Base-by-base conservation (phyloP, 148 eudicot species). In the Chenopodium suecicum region DNA sequence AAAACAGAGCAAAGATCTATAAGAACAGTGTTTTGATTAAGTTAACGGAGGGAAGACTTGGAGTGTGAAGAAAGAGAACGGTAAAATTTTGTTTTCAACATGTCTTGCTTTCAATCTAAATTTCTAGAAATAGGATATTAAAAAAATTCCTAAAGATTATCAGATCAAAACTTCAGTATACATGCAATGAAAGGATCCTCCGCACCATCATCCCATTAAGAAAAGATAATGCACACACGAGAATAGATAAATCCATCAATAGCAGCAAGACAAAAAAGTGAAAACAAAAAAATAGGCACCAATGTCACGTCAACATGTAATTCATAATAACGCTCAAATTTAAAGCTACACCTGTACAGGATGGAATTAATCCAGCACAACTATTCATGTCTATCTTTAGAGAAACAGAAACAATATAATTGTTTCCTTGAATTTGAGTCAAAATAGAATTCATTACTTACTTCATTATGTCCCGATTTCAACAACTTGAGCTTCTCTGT, bases 401-500 rank as follows among this genome's bases (percentile, higher is more conserved):
- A 32, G 47, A 69, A 32, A 79, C 58, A 41, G 7, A 75, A 74
- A 11, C 70, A 50, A 11, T 16, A 12, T 22, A 29, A 32, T 2
- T 34, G 20, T 41, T 41, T 41, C 7, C 44, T 48, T 37, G 22
- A 34, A 20, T 4, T 31, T 17, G 25, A 37, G 8, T 16, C 23
- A 70, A 73, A n/a, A 47, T 25, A 73, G 58, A 76, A 74, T 9
- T 60, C 64, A 82, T n/a, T 79, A 84, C 97, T 90, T 82, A 96
- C 99, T 86, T 90, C 88, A 67, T 84, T 82, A 32, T 86, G 91
- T 48, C 90, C 91, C 81, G 75, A 82, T 79, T 89, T 94, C 81
- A 90, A 81, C 25, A 77, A 83, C 78, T 83, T 84, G 74, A 94
- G 85, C 88, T 96, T 95, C 80, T 87, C 90, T 84, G 84, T 89